Conservation (phyloP, 495 filamentous ascomycete genomes). For the Neurospora cerealis region DNA sequence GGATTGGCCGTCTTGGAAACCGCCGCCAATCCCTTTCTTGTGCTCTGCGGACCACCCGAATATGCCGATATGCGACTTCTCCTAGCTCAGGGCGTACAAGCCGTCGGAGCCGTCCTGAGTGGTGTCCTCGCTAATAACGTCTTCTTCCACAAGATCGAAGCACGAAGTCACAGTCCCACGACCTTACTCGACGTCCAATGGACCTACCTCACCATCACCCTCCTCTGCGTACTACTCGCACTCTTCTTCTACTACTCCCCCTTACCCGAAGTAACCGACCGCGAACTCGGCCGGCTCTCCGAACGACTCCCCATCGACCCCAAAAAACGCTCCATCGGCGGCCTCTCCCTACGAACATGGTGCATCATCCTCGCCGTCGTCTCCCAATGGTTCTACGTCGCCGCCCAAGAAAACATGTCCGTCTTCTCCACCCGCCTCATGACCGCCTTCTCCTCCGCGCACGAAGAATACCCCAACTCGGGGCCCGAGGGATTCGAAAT, state of each 20-base stretch:
- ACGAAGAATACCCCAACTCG: constrained; percentile 14
- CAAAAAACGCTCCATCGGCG: constrained; percentile 23
- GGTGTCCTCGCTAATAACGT: constrained; percentile 58
- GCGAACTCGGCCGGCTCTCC: constrained; percentile 37
- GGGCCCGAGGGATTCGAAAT: constrained; percentile 39
- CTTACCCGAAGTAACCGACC: constrained; percentile 41
- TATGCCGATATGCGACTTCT: constrained; percentile 51
- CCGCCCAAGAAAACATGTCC: constrained; percentile 60
- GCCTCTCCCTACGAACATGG: constrained; percentile 29
- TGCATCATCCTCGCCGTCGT: constrained; percentile 51
- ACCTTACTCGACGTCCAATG: constrained; percentile 60
- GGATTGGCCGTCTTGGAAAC: constrained; percentile 66
- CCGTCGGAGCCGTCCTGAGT: constrained; percentile 53
- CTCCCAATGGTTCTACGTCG: constrained; percentile 67
- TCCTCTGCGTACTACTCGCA: constrained; percentile 57
- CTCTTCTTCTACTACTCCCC: constrained; percentile 51
- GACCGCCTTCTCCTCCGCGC: constrained; percentile 19
- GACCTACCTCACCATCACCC: constrained; percentile 64
- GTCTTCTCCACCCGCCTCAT: constrained; percentile 49
- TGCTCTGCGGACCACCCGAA: constrained; percentile 47
- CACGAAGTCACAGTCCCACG: constrained; percentile 4
- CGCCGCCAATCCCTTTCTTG: constrained; percentile 47
- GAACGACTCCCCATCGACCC: constrained; percentile 31
- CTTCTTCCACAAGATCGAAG: constrained; percentile 41
- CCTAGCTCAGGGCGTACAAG: constrained; percentile 59